Evolutionary conservation across 805 yeast species (phyloP), one percentile per base, ranked within the genome.

Genomic region (Starmerella geochares): DNA sequence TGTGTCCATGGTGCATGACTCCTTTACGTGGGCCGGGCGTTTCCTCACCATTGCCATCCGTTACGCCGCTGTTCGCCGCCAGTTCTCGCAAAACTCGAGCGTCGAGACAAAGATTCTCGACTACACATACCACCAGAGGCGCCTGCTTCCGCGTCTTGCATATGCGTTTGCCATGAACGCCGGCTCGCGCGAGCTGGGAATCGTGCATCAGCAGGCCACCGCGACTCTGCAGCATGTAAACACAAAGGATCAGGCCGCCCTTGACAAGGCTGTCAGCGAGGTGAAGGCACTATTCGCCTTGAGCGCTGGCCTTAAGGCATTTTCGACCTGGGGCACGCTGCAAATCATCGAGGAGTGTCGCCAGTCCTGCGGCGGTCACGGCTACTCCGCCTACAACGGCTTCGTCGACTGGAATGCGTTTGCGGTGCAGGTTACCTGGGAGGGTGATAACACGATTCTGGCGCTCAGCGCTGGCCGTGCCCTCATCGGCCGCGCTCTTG

Each of bases 351-450:
- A 86, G 64, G 88, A 87, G 69, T 77, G 87, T 56, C 78, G 96
- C 69, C 96, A 88, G 68, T 75, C 94, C 2, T 87, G 95, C 67
- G 96, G 96, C 65, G 96, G 96, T 28, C 95, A 85, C 67, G 96
- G 96, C 36, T 88, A 88, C 69, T 86, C 94, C 21, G 79, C 87
- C n/a, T 88, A 88, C 67, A 79, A 86, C 56, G 95, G 88, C 1
- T 84, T 88, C 64, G 76, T 76, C 54, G 96, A 88, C 66, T 90
- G 94, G 86, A 52, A 33, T 20, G 53, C 55, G 11, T 52, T 52
- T 24, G 95, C 84, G n/a, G 96, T 88, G 36, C 96, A 88, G 70
- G 87, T 95, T 68, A 88, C 96, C 17, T 88, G 96, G 96, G 96
- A 88, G 71, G 96, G 96, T 67, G 96, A 88, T 67, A 88, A 88